A percentile compares a stretch with the other conserved stretches of the same genome.
Evolutionary conservation across 495 filamentous ascomycete genomes (phyloP).

Genomic region (Penicillium lagena): DNA sequence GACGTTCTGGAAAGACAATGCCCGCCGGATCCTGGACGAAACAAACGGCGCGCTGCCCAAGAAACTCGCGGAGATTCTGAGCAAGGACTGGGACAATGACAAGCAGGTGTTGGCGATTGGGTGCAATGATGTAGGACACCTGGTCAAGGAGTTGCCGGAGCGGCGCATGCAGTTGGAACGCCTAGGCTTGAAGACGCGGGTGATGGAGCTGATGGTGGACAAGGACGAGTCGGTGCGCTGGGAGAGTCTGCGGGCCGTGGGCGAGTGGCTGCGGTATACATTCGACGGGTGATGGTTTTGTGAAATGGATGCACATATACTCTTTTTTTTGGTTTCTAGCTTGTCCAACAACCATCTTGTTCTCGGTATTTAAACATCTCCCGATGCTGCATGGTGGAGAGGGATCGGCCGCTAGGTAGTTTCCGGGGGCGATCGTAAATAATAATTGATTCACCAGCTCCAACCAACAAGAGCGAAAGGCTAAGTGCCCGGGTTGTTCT

Average conservation of each 20-base stretch:
- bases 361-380: background rate
- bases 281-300: conserved; percentile 48
- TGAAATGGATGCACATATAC: conserved; percentile 20
- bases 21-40: conserved; percentile 83
- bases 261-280: conserved; percentile 89
- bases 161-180: conserved; percentile 77
- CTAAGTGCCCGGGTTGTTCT: background rate
- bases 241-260: conserved; percentile 91
- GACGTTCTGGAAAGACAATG: conserved; percentile 92
- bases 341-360: background rate
- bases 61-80: conserved; percentile 81
- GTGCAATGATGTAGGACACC: conserved; percentile 84
- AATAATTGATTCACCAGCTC: too few relatives aligned
- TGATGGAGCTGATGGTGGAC: conserved; percentile 96
- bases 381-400: background rate
- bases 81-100: conserved; percentile 81
- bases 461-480: background rate
- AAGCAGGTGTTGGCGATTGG: conserved; percentile 94
- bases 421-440: too few relatives aligned
- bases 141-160: conserved; percentile 90
- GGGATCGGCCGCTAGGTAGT: conserved; percentile 1
- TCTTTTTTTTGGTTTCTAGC: background rate
- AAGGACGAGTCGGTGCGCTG: conserved; percentile 84
- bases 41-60: conserved; percentile 71
- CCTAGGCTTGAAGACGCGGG: conserved; percentile 78